Base-by-base conservation (phyloP, 441 rosid species). In the Euphorbia celastroides region DNA sequence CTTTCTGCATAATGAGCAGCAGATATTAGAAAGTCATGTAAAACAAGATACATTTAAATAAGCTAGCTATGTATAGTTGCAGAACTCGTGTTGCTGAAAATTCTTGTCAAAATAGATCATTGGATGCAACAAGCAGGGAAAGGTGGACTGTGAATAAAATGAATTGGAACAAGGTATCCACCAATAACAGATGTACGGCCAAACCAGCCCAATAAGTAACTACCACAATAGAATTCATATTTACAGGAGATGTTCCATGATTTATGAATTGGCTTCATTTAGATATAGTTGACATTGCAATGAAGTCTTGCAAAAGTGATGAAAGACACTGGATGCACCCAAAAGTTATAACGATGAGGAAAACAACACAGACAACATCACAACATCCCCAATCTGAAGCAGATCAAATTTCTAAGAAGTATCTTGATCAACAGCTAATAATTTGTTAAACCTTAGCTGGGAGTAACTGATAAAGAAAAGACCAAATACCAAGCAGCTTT, bases 1-100 rank as follows among this genome's bases (percentile, higher is more conserved):
- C 82, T 83, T 70, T 86, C 90, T 86, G 82, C 70, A 75, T 28
- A 70, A 8, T 16, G 42, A 32, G 52, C 65, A 44, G 50, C 56
- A 57, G 22, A 57, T 27, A 70, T 60, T 17, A 64, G n/a, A n/a
- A n/a, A n/a, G 42, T 36, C 20, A 48, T 14, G 57, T 3, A 0
- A 59, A 19, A 50, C 42, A 22, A 41, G 38, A 50, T 23, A 23
- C 5, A 14, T 2, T 20, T 23, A 68, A 25, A n/a, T 44, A 44
- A 44, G 50, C 13, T 44, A 10, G 20, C 52, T 23, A n/a, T 48
- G 52, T 48, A 14, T 20, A 27, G 19, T 4, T 42, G 63, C 14
- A n/a, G 26, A 56, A 14, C 25, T 65, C 57, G 14, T n/a, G 12
- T 31, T 20, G 19, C 28, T 23, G 23, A 25, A 61, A 62, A 41